These are phyloP conservation scores for Rutidosis leptorrhynchoides DNA, from an alignment of 129 eudicot genomes.

Conservation along the genomic window DNA sequence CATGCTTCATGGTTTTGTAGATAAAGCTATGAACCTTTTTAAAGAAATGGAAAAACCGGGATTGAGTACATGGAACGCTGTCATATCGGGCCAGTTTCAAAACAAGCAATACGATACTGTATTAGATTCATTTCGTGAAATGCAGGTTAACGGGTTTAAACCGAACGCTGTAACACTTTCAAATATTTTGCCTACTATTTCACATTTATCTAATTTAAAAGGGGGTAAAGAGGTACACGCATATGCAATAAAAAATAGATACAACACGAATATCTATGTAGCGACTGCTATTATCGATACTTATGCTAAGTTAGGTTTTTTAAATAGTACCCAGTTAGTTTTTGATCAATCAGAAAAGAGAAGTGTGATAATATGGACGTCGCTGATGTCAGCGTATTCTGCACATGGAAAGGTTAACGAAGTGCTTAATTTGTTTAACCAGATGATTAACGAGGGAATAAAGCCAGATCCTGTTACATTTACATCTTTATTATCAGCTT, in stretches of 20 bases:
- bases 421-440: constrained; percentile 41
- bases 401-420: constrained; percentile 57
- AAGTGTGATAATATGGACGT: constrained; percentile 64
- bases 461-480: constrained; percentile 66
- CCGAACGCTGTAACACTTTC: constrained; percentile 71
- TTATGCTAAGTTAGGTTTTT: constrained; percentile 68
- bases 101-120: constrained; percentile 47
- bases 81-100: constrained; percentile 65
- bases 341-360: constrained; percentile 49
- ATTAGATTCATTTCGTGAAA: constrained; percentile 41
- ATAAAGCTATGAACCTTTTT: constrained; percentile 55
- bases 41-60: constrained; percentile 47
- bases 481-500: constrained; percentile 68
- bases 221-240: constrained; percentile 72
- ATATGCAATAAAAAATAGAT: constrained; percentile 56
- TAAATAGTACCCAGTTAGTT: constrained; percentile 47
- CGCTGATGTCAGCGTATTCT: constrained; percentile 63
- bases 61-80: constrained; percentile 79
- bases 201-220: constrained; percentile 53
- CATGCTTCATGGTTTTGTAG: constrained; percentile 75
- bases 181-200: constrained; percentile 59
- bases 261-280: constrained; percentile 50
- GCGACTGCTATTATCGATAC: constrained; percentile 59
- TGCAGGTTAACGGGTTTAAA: constrained; percentile 51
- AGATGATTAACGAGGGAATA: constrained; percentile 46